Evolutionary conservation across 2,329 filamentous ascomycete species (phyloP).

Genomic region (Aspergillus eucalypticola): DNA sequence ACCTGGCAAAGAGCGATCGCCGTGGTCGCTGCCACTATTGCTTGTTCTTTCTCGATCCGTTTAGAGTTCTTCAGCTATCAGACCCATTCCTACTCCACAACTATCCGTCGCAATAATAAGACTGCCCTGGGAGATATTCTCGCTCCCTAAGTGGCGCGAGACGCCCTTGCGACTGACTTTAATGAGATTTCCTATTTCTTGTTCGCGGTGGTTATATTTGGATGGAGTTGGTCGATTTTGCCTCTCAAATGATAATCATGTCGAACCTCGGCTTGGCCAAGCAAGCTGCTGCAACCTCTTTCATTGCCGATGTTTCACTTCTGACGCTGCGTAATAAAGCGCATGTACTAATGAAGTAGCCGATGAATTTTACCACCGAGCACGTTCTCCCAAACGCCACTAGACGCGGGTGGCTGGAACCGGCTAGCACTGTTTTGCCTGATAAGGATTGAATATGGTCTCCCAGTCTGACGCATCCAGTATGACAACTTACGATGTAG

Average conservation of each 20-base stretch:
- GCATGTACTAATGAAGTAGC: background rate
- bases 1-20: conserved; percentile 1
- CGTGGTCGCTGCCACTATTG: conserved; percentile 7
- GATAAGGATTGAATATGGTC: conserved; percentile 3
- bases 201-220: background rate
- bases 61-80: conserved; percentile 9
- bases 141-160: conserved; percentile 2
- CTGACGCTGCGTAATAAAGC: conserved; percentile 3
- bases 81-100: conserved; percentile 12
- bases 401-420: conserved; percentile 10
- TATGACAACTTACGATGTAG: conserved; percentile 1
- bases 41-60: conserved; percentile 9
- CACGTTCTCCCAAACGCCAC: conserved; percentile 16
- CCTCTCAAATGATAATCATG: background rate
- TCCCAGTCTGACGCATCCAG: conserved; percentile 2
- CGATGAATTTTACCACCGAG: conserved; percentile 1
- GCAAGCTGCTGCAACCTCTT: background rate
- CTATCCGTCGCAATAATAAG: conserved; percentile 12
- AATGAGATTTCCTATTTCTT: background rate
- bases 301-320: background rate
- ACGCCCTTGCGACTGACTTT: background rate
- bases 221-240: background rate
- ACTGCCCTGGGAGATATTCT: background rate
- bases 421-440: background rate
- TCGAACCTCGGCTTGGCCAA: background rate